Evolutionary conservation across 768 basidiomycete genomes (phyloP), one percentile per base, ranked within the genome.

Genomic region (Collybia mongolica): DNA sequence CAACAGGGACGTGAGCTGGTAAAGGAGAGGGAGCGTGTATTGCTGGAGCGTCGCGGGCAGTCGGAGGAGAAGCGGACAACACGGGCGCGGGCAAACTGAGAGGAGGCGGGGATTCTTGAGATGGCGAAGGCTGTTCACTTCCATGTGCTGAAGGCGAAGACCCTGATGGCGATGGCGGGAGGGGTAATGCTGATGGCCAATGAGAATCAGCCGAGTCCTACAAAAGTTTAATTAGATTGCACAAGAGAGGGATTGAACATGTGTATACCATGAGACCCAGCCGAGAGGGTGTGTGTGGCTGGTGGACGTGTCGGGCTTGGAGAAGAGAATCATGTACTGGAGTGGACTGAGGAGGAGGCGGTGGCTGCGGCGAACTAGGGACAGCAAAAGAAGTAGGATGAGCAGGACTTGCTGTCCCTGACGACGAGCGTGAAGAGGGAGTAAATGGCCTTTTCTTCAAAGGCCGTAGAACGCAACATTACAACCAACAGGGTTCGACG

Each of bases 351-450:
- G 55, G 59, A 29, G 50, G 67, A 57, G 45, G 67, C 54, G 50
- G 68, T 49, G 46, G 66, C 51, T 36, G 51, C 57, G 35, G 70
- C n/a, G 56, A 41, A 2, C 47, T 35, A 15, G 62, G 54, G 8
- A 23, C 60, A 26, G 72, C 64, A 32, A 65, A 62, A 20, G 65
- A 64, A 53, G 69, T 60, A 6, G 66, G 65, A 54, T 69, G 65
- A 7, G 76, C 70, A 22, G 79, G 80, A 48, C 74, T 79, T 4
- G 78, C 67, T 2, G 79, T 74, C 6, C 80, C 81, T 5, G 81
- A 81, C 29, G 75, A 71, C 7, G 78, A 74, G 44, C 71, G 70
- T 20, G 77, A 75, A 49, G 66, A 59, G 35, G 66, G 67, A n/a
- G 66, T 70, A 59, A 48, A 69, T 20, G 79, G 74, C 15, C 80